phyloP scores from a whole-genome alignment of 768 basidiomycete genomes.

The Dendrothele bispora region DNA sequence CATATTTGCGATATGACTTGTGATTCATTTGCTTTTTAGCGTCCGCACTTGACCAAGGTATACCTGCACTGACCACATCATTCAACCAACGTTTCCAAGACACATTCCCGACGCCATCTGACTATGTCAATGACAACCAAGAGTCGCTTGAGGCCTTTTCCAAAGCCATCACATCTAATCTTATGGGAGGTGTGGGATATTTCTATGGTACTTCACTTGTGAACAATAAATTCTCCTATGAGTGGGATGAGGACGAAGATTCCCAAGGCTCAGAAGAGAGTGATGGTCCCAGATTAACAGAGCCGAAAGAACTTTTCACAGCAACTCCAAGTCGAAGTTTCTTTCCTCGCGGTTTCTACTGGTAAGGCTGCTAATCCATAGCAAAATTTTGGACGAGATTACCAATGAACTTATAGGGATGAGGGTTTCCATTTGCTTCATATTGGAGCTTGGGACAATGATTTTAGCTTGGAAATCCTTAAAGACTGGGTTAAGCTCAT shows the following conservation, averaged over 20 bases:
- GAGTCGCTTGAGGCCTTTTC: slow-evolving; percentile 70
- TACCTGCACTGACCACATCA: slow-evolving; percentile 58
- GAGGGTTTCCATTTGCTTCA: slow-evolving; percentile 95
- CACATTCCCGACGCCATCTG: slow-evolving; percentile 66
- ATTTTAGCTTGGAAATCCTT: slow-evolving; percentile 87
- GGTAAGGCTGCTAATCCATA: slow-evolving; percentile 46
- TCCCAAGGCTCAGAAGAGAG: slow-evolving; percentile 33
- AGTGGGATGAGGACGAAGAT: slow-evolving; percentile 80
- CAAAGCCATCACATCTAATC: slow-evolving; percentile 85
- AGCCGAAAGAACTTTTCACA: slow-evolving; percentile 76
- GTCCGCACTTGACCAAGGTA: slow-evolving; percentile 61
- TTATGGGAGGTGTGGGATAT: slow-evolving; percentile 92
- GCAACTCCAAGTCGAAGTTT: slow-evolving; percentile 96
- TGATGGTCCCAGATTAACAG: slow-evolving; percentile 67
- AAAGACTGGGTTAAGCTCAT: slow-evolving; percentile 89
- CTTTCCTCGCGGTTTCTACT: slow-evolving; percentile 98
- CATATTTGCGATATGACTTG: background rate
- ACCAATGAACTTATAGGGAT: slow-evolving; percentile 58
- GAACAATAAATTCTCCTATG: slow-evolving; percentile 81
- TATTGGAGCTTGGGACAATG: slow-evolving; percentile 92
- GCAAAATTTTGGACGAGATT: background rate
- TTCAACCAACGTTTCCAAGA: slow-evolving; percentile 69
- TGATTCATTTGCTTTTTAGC: slow-evolving; percentile 40
- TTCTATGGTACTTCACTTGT: slow-evolving; percentile 91
- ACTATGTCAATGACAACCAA: slow-evolving; percentile 47